Conservation (phyloP, 2,329 filamentous ascomycete species). For the Davidsoniella australis region DNA sequence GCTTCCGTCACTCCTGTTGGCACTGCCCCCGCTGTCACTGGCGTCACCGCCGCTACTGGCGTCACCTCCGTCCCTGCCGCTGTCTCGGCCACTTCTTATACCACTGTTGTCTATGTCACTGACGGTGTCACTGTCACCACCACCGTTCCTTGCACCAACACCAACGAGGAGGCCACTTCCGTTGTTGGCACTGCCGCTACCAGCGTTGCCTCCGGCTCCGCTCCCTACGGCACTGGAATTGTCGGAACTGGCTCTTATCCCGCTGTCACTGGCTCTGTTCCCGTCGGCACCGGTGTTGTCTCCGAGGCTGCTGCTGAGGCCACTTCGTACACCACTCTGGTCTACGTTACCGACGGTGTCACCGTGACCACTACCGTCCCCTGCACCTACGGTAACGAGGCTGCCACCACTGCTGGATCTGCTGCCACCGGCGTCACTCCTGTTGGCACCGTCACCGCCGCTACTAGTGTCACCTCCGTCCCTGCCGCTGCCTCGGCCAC, state of each 20-base stretch:
- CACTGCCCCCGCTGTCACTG: not conserved
- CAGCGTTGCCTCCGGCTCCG: not conserved
- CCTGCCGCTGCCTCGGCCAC: not conserved
- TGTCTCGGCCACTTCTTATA: not conserved
- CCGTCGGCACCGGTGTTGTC: not conserved
- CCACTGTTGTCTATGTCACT: slow-evolving; percentile 1
- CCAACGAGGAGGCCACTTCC: not conserved
- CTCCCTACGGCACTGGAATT: not conserved
- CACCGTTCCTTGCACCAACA: slow-evolving; percentile 3
- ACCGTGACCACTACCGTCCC: slow-evolving; percentile 4
- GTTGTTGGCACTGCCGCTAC: not conserved
- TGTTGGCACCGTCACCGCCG: too few species aligned
- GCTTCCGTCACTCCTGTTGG: not conserved
- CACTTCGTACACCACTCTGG: not conserved
- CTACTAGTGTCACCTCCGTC: not conserved
- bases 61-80: not conserved
- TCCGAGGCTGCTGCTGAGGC: not conserved
- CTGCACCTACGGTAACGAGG: not conserved
- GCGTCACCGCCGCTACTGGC: not conserved
- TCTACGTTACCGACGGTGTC: not conserved
- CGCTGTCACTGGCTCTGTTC: not conserved
- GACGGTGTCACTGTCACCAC: slow-evolving; percentile 3
- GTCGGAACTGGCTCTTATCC: not conserved
- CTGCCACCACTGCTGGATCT: not conserved
- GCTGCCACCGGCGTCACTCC: slow-evolving; percentile 1